Percentiles rank a stretch among this genome's conserved stretches.
These are phyloP conservation scores for Teunomyces funiuensis DNA, from an alignment of 805 yeast species.

Conservation along the genomic window DNA sequence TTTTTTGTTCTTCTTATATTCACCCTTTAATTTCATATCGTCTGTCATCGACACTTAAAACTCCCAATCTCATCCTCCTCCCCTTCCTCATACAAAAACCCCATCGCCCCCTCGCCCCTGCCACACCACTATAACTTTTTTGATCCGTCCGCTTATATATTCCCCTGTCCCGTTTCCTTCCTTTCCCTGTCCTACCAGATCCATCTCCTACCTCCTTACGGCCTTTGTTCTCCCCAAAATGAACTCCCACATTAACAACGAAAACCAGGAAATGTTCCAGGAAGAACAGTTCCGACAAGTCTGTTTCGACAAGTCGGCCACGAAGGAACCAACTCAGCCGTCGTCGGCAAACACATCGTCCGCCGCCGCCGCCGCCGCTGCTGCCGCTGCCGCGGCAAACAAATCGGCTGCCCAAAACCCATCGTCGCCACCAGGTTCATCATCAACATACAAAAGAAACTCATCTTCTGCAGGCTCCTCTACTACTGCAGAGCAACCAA, in stretches of 20 bases:
- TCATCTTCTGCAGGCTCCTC: constrained; percentile 15
- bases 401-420: constrained; percentile 7
- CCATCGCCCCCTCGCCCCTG: not conserved
- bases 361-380: constrained; percentile 8
- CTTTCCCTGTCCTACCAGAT: not conserved
- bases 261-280: constrained; percentile 31
- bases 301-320: constrained; percentile 27
- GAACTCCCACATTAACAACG: constrained; percentile 34
- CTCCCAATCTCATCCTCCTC: constrained; percentile 1
- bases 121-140: not conserved
- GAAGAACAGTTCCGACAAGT: constrained; percentile 30
- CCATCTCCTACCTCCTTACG: not conserved
- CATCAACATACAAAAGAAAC: constrained; percentile 16
- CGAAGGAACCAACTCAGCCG: constrained; percentile 16
- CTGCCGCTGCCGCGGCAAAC: constrained; percentile 8
- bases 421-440: constrained; percentile 6
- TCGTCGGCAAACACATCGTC: constrained; percentile 15
- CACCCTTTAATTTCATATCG: constrained; percentile 7
- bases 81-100: not conserved
- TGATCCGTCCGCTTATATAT: not conserved
- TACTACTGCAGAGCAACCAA: constrained; percentile 14
- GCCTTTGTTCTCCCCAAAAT: constrained; percentile 12
- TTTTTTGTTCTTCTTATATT: constrained; percentile 6
- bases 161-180: not conserved
- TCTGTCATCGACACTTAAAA: constrained; percentile 6